Base-by-base conservation (phyloP, 164 flowering plant genomes). In the Vitis rupestris region DNA sequence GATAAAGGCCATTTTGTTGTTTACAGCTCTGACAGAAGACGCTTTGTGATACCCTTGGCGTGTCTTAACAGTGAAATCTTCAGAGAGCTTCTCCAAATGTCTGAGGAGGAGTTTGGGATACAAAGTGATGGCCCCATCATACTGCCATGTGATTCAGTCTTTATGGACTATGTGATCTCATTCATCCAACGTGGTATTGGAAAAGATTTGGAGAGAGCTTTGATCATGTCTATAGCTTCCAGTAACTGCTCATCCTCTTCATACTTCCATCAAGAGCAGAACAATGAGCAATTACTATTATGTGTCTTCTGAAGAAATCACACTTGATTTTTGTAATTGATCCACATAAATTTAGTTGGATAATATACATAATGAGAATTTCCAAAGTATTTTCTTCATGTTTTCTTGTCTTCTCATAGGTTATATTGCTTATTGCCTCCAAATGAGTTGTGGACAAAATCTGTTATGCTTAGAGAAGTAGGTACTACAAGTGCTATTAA, bases 1-100 rank as follows among this genome's bases (percentile, higher is more conserved):
- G 51, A 65, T 47, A 66, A 52, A 37, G 69, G 72, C 44, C 70
- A 67, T 13, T 70, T 63, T 60, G 72, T 67, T 11, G 72, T 78
- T 12, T 74, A 74, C 72, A 70, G 69, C 10, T 16, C 57, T 15
- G 75, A 74, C 16, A 14, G 56, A 4, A 60, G 17, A 23, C 57
- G 78, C 11, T 74, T 70, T 64, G 55, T 23, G 54, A 1, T 77
- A 27, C 80, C 80, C n/a, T 8, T 77, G 52, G 37, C 13, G 47
- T 63, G n/a, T 58, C 64, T 74, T 1, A 16, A 15, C 61, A 63
- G 16, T 16, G 19, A 37, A 11, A 44, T 68, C 14, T 55, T 74
- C 30, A 51, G 9, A 15, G 65, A 74, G 67, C 68, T 74, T 10
- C 19, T 74, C 15, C 57, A 15, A 48, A 37, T 63, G 72, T 74